These are phyloP conservation scores for Hypericum perforatum DNA, from an alignment of 345 rosid species.

Conservation along the genomic window DNA sequence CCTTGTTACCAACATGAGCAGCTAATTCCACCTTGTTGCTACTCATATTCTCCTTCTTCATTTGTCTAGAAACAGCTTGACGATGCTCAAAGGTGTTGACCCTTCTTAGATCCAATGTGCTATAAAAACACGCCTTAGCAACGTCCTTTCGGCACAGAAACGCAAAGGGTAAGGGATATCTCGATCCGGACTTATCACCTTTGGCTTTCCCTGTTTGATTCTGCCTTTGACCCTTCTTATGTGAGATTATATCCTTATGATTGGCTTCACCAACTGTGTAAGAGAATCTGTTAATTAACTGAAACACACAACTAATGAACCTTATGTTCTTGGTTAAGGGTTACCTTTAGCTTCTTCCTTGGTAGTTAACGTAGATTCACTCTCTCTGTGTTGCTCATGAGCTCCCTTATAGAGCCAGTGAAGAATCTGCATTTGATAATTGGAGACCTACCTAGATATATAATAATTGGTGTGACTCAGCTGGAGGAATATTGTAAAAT, in stretches of 20 bases:
- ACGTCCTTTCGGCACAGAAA: slow-evolving; percentile 48
- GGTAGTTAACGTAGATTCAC: slow-evolving; percentile 5
- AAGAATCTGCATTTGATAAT: slow-evolving; percentile 42
- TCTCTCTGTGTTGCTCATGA: slow-evolving; percentile 24
- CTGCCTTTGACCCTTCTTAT: slow-evolving; percentile 13
- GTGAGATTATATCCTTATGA: slow-evolving; percentile 17
- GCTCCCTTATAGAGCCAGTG: slow-evolving; percentile 42
- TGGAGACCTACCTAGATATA: neutral
- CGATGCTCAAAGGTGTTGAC: slow-evolving; percentile 17
- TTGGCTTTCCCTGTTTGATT: too few relatives aligned
- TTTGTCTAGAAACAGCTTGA: slow-evolving; percentile 27
- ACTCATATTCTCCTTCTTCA: slow-evolving; percentile 36
- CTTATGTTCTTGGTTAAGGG: neutral
- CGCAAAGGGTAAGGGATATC: slow-evolving; percentile 18
- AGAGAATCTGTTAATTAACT: neutral
- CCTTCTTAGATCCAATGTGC: slow-evolving; percentile 38
- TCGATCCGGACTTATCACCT: slow-evolving; percentile 11
- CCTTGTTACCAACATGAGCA: slow-evolving; percentile 36
- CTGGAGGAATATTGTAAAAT: slow-evolving; percentile 8
- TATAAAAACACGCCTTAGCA: slow-evolving; percentile 48
- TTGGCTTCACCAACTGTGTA: slow-evolving; percentile 23
- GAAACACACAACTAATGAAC: neutral
- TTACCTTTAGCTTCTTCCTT: slow-evolving; percentile 17
- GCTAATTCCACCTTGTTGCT: slow-evolving; percentile 21
- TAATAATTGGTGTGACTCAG: slow-evolving; percentile 4